Base-by-base conservation (phyloP, 2,329 filamentous ascomycete genomes). In the Dactylellina cionopaga region DNA sequence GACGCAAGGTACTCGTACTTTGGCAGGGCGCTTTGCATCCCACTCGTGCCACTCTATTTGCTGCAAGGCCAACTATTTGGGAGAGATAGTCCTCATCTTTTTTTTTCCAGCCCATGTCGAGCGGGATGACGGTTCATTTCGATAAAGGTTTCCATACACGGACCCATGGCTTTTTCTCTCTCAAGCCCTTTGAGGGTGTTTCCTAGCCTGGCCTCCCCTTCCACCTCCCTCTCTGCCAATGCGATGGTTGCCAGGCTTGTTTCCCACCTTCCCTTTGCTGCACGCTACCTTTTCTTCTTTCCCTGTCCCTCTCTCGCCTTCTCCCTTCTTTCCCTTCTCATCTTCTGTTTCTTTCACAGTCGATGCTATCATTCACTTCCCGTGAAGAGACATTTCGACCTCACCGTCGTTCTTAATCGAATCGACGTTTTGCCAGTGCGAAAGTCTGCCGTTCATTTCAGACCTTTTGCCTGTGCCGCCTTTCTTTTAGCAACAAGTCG, bases 371-470 rank as follows among this genome's bases (percentile, higher is more conserved):
- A 56, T 68, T 51, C 55, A 63, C 69, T 19, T 51, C 43, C 22
- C 27, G 62, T 68, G 69, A 43, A 68, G 54, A 74, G 43, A 62
- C 60, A 52, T 44, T 62, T 64, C 49, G 62, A 74, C 52, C 29
- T 68, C 55, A 51, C 69, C 46, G 60, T 74, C 69, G 63, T 58
- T 68, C 59, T 27, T 58, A 54, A 56, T 51, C 41, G 60, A 68
- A 74, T 55, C 62, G 62, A 68, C 69, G 60, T 33, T 35, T 74
- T 64, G 68, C 59, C 62, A 35, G 69, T 33, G 68, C 56, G 41
- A 68, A 56, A 27, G 69, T 74, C 69, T 74, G 69, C 69, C 69
- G 35, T 74, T 74, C 69, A 39, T 68, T 74, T 74, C 69, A 74
- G 69, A 68, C 69, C 62, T 56, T 51, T 56, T 59, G 55, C 63